phyloP scores from a whole-genome alignment of 768 basidiomycete species.

The Suillus spraguei region DNA sequence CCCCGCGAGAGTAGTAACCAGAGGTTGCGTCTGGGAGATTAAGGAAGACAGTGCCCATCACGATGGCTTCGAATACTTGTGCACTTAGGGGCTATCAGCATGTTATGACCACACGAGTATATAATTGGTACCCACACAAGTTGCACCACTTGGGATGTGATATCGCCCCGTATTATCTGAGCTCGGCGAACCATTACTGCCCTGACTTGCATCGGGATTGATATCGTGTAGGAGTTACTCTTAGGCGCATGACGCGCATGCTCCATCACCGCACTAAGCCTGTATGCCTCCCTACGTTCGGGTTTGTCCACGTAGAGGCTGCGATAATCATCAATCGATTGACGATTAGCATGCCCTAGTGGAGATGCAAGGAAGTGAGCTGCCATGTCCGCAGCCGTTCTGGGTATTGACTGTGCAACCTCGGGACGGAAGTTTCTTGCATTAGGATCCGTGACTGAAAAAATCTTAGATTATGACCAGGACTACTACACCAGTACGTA shows the following conservation, averaged over 20 bases:
- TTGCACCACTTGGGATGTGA: conserved; percentile 35
- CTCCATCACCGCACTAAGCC: conserved; percentile 52
- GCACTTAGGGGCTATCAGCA: conserved; percentile 36
- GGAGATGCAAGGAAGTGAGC: conserved; percentile 45
- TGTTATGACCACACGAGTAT: conserved; percentile 16
- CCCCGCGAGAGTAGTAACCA: conserved; percentile 62
- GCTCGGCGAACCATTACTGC: conserved; percentile 49
- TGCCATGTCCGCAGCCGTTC: conserved; percentile 62
- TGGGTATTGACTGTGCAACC: conserved; percentile 27
- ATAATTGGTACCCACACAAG: conserved; percentile 21
- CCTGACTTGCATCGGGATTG: conserved; percentile 48
- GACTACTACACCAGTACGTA: neutral
- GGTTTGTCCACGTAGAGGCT: conserved; percentile 46
- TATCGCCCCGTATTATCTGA: conserved; percentile 47
- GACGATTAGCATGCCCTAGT: conserved; percentile 41
- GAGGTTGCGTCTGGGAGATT: conserved; percentile 41
- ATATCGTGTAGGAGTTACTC: conserved; percentile 51
- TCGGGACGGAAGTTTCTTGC: conserved; percentile 52
- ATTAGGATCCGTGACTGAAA: conserved; percentile 60
- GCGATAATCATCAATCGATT: conserved; percentile 52
- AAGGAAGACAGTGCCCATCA: conserved; percentile 48
- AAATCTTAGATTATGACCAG: neutral
- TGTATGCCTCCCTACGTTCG: conserved; percentile 46
- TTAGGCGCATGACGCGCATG: conserved; percentile 49
- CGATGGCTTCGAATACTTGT: conserved; percentile 32